Base-by-base conservation (phyloP, 345 rosid species). In the Euclidium syriacum region DNA sequence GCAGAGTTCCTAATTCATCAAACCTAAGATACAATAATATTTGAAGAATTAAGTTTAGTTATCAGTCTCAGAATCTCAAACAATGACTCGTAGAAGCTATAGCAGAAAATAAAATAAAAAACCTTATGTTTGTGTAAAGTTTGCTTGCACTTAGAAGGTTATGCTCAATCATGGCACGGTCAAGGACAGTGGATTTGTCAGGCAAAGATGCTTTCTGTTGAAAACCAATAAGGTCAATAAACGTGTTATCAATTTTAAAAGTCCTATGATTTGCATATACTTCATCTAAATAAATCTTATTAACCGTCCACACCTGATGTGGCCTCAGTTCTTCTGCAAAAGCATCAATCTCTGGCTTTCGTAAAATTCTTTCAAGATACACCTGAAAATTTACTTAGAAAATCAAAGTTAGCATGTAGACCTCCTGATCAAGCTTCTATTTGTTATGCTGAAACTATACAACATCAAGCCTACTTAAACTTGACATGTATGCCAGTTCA, bases 101-200 rank as follows among this genome's bases (percentile, higher is more conserved):
- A n/a, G n/a, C n/a, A n/a, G n/a, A n/a, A n/a, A n/a, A n/a, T n/a
- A n/a, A n/a, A n/a, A n/a, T n/a, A n/a, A n/a, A n/a, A n/a, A 49
- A 87, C 97, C 97, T 83, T 77, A 94, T 94, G 68, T 94, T 94
- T 62, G 91, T 90, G 82, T 94, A 94, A 17, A 90, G 95, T 65
- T 94, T 94, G 79, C 97, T 90, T 23, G 97, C 99, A 77, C 99
- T 94, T 44, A 84, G 78, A 69, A 94, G 95, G 70, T 90, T 90
- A 73, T 94, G 99, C 81, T 94, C 97, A 74, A 94, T 94, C 96
- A 90, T 87, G 52, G 99, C 96, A 25, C 97, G 90, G 62, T 87
- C 99, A 67, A 94, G 81, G 58, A 90, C 97, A 3, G 97, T 94
- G 62, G 91, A 90, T 70, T 85, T 94, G 75, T 94, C 96, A 6